Conservation (phyloP, 1,139 yeast species). For the Arxiozyma heterogenica region DNA sequence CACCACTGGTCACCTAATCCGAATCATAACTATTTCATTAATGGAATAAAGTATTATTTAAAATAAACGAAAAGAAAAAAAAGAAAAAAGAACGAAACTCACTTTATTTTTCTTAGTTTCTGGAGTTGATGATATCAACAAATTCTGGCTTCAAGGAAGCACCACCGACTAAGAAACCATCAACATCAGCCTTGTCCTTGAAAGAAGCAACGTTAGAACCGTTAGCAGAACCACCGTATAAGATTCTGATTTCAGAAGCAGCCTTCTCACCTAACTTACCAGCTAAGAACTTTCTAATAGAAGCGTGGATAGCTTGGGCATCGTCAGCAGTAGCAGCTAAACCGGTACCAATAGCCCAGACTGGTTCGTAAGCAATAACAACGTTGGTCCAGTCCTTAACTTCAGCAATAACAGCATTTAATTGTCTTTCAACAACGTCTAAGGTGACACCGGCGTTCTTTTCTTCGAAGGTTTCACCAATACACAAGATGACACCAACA, state of each 20-base stretch:
- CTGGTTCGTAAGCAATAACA: constrained; percentile 98
- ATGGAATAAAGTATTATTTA: background rate
- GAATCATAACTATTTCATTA: background rate
- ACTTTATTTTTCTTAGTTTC: constrained; percentile 42
- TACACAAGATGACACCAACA: constrained; percentile 83
- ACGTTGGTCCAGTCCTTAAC: constrained; percentile 86
- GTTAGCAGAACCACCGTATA: constrained; percentile 98
- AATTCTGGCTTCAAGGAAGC: constrained; percentile 98
- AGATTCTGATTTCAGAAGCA: constrained; percentile 76
- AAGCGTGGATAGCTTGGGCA: constrained; percentile 90
- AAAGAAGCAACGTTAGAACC: constrained; percentile 88
- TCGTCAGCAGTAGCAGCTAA: constrained; percentile 97
- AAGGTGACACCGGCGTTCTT: constrained; percentile 82
- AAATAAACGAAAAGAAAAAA: constrained; percentile 2
- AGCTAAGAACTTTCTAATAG: constrained; percentile 74
- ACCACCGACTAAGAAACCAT: constrained; percentile 99
- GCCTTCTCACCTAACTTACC: constrained; percentile 67
- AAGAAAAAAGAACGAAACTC: background rate
- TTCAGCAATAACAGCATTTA: constrained; percentile 76
- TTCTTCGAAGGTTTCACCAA: constrained; percentile 95
- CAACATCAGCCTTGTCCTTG: constrained; percentile 88
- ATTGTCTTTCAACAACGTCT: constrained; percentile 80
- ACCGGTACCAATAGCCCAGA: constrained; percentile 99
- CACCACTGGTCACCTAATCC: background rate
- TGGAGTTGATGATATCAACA: constrained; percentile 86